These are phyloP conservation scores for Chimonanthus praecox DNA, from an alignment of 164 flowering plant genomes.

Conservation along the genomic window DNA sequence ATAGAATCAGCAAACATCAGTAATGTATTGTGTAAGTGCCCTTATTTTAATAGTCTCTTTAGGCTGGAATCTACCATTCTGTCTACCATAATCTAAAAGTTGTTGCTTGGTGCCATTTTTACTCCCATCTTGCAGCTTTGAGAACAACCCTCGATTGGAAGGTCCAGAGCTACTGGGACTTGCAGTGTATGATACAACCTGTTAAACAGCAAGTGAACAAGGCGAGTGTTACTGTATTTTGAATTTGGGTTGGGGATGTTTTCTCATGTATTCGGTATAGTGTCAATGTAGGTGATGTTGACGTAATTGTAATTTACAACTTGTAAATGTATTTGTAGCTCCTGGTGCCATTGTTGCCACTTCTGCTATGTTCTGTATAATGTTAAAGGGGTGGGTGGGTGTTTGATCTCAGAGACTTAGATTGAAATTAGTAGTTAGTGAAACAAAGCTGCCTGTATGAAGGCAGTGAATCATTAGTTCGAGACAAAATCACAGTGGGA, in stretches of 20 bases:
- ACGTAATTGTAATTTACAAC: constrained; percentile 3
- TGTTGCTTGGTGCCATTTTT: neutral
- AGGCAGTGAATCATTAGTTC: too few species aligned
- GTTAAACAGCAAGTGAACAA: constrained; percentile 20
- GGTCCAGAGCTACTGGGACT: constrained; percentile 90
- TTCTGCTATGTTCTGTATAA: neutral
- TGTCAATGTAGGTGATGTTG: neutral
- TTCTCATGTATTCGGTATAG: neutral
- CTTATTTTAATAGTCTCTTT: neutral
- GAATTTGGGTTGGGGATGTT: neutral
- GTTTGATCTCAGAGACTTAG: neutral
- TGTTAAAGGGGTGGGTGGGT: neutral
- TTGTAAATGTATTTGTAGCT: neutral
- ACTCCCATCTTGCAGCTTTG: constrained; percentile 46
- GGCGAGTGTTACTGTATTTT: neutral
- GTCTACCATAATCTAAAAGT: neutral
- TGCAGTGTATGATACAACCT: constrained; percentile 78
- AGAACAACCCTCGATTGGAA: constrained; percentile 78
- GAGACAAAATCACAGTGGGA: too few species aligned
- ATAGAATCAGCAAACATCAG: too few species aligned
- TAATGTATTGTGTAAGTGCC: neutral
- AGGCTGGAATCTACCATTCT: neutral
- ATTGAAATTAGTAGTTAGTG: too few species aligned
- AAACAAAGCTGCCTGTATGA: too few species aligned
- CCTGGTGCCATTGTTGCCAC: neutral